phyloP scores from a whole-genome alignment of 768 basidiomycete species.

The Psilocybe sp. region DNA sequence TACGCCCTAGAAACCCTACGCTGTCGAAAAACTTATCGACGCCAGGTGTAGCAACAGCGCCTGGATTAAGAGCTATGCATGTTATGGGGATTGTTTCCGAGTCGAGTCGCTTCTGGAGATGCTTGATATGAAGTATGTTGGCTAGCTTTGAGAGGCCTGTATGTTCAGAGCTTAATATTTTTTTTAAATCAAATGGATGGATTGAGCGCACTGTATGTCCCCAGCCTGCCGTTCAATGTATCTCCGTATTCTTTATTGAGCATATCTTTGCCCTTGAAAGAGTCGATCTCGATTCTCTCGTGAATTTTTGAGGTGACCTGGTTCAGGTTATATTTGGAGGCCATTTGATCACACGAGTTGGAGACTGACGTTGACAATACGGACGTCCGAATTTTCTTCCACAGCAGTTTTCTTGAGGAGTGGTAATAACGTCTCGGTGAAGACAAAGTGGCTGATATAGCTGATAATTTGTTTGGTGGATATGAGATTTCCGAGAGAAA shows the following conservation, averaged over 20 bases:
- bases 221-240: conserved; percentile 14
- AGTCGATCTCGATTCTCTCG: neutral
- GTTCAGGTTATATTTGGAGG: neutral
- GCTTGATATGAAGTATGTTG: conserved; percentile 44
- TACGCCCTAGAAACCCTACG: conserved; percentile 6
- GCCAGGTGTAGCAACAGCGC: conserved; percentile 30
- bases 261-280: conserved; percentile 2
- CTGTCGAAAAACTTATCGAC: conserved; percentile 7
- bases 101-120: conserved; percentile 47
- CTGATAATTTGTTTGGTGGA: conserved; percentile 6
- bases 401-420: conserved; percentile 26
- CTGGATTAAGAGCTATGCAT: conserved; percentile 40
- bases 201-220: conserved; percentile 28
- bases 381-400: conserved; percentile 26
- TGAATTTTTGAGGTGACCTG: conserved; percentile 9
- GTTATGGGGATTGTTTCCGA: conserved; percentile 31
- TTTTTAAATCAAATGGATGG: no score
- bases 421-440: conserved; percentile 26
- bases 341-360: no score
- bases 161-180: no score
- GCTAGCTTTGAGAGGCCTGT: conserved; percentile 54
- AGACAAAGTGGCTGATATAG: conserved; percentile 27
- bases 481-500: neutral
- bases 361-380: conserved; percentile 24
- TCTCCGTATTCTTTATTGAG: conserved; percentile 33